These are phyloP conservation scores for Diaporthe citri DNA, from an alignment of 2,329 filamentous ascomycete species.

Conservation along the genomic window DNA sequence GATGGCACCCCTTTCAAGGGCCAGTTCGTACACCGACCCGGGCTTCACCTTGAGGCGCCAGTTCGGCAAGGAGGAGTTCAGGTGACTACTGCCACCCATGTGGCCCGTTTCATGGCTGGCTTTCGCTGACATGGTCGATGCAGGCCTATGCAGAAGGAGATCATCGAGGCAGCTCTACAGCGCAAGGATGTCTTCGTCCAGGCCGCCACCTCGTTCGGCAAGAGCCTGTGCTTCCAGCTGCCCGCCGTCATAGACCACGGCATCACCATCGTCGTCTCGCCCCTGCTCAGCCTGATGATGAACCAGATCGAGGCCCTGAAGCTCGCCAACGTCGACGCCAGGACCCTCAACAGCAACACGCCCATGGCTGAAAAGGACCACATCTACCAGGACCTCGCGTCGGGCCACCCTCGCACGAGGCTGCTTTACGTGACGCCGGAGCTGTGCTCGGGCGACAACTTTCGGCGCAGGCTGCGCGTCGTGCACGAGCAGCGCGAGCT, in stretches of 20 bases:
- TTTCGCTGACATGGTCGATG: not conserved
- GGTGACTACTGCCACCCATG: conserved; percentile 59
- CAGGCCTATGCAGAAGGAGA: conserved; percentile 87
- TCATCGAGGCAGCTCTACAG: conserved; percentile 84
- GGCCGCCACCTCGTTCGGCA: conserved; percentile 91
- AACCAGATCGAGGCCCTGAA: conserved; percentile 90
- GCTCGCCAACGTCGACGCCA: conserved; percentile 80
- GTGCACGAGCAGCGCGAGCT: conserved; percentile 87
- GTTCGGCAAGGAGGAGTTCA: conserved; percentile 80
- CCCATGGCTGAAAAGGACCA: conserved; percentile 71
- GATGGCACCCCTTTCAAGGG: conserved; percentile 59
- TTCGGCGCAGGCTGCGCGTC: conserved; percentile 79
- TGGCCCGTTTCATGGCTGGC: not conserved
- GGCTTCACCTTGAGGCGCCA: conserved; percentile 80
- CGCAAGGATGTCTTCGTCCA: conserved; percentile 94
- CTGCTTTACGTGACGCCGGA: conserved; percentile 96
- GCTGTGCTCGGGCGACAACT: conserved; percentile 81
- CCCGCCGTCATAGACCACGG: conserved; percentile 90
- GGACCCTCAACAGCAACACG: conserved; percentile 89
- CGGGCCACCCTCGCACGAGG: conserved; percentile 85
- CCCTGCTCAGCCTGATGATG: conserved; percentile 91
- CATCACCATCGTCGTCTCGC: conserved; percentile 92
- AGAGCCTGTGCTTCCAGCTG: conserved; percentile 92
- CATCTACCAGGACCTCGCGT: conserved; percentile 86
- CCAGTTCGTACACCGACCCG: conserved; percentile 71